Evolutionary conservation across 2,329 filamentous ascomycete species (phyloP), one percentile per base, ranked within the genome.

Genomic region (Cladophialophora bantiana): DNA sequence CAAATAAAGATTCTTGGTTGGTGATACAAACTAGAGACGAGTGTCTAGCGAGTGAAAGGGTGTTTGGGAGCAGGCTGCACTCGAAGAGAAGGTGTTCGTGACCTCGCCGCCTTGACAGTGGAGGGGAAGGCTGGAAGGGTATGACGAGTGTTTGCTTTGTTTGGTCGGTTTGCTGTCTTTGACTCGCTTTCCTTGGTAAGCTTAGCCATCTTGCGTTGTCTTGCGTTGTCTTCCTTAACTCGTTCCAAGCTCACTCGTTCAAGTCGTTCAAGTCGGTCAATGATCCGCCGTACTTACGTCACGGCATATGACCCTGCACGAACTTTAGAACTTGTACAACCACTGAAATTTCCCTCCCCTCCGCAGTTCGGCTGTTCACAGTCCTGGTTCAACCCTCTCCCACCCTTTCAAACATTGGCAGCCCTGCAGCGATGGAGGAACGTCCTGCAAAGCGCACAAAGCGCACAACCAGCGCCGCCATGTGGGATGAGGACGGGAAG

Each of bases 401-500:
- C 32, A 1, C 18, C 3, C 15, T 42, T 31, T 6, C 3, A 20
- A 26, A 15, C 34, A 15, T 35, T 35, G 15, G 18, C 18, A 32
- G 2, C 15, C 36, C 18, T 36, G 26, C 38, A 55, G 20, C 13
- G 32, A 87, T 87, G 85, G 77, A 83, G 31, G 84, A 86, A 72
- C 82, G 82, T 71, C 80, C 84, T 67, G 76, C 82, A 60, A 85
- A 85, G 74, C 83, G 84, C 59, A 75, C 82, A 20, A 81, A 82
- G 66, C 78, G 81, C 56, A 81, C 81, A n/a, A 87, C 89, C 71
- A 87, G 84, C 76, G 84, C 84, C 59, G 82, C 85, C 60, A 87
- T 87, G 83, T 87, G 86, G 85, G 88, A 90, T 68, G 74, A 76
- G 64, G 77, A 78, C 60, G 77, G 80, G 48, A 75, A 72, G 20